Conservation (phyloP, 1,284 basidiomycete genomes). For the Neolentinus lepideus region DNA sequence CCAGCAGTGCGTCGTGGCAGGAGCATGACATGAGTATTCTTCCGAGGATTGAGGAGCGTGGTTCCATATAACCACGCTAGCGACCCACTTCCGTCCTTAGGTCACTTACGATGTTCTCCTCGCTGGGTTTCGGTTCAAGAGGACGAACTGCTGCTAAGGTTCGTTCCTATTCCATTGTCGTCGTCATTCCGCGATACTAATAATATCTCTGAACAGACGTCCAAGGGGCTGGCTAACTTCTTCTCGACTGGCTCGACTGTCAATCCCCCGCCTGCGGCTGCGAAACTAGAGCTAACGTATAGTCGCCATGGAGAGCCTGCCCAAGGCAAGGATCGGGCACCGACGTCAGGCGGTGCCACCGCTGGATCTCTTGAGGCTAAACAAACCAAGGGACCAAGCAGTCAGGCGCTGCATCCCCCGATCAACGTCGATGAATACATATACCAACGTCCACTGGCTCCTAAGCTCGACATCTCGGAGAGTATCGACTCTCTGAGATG, state of each 20-base stretch:
- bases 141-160: background rate
- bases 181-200: background rate
- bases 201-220: background rate
- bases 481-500: background rate
- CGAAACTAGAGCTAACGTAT: background rate
- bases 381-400: background rate
- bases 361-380: background rate
- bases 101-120: background rate
- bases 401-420: background rate
- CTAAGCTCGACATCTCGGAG: background rate
- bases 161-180: background rate
- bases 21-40: constrained; percentile 2
- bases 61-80: background rate
- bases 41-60: background rate
- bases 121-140: background rate
- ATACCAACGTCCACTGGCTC: background rate
- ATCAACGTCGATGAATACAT: background rate
- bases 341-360: no score
- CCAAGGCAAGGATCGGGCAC: background rate
- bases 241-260: background rate
- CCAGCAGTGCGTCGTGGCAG: background rate
- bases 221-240: background rate
- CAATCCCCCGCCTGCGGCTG: background rate
- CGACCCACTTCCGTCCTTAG: background rate
- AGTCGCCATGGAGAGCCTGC: background rate